Percentiles rank a stretch among this genome's conserved stretches.
phyloP scores from a whole-genome alignment of 2,329 filamentous ascomycete species.

The Xylariaceae sp. region DNA sequence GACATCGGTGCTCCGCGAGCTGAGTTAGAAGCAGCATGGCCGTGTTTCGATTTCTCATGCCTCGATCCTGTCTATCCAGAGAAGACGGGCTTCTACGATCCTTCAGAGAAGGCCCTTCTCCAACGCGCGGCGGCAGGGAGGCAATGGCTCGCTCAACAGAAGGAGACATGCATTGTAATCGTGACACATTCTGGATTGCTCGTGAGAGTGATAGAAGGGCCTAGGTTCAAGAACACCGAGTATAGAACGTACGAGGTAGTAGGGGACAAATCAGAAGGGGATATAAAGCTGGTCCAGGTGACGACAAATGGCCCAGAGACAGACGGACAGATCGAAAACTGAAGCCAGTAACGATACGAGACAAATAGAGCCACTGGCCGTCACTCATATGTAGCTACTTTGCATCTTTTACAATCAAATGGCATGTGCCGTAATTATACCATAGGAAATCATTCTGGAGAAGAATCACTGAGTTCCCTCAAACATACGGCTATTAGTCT shows the following conservation, averaged over 20 bases:
- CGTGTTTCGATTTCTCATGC: slow-evolving; percentile 30
- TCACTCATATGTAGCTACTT: background rate
- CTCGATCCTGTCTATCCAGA: slow-evolving; percentile 32
- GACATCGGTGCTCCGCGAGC: slow-evolving; percentile 27
- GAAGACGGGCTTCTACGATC: slow-evolving; percentile 32
- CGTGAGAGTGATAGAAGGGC: slow-evolving; percentile 24
- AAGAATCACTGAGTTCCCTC: slow-evolving; percentile 32
- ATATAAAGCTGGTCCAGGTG: slow-evolving; percentile 18
- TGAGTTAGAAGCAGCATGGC: slow-evolving; percentile 28
- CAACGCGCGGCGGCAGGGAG: slow-evolving; percentile 27
- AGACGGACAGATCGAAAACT: background rate
- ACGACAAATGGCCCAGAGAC: slow-evolving; percentile 11
- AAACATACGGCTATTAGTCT: slow-evolving; percentile 37
- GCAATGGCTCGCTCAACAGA: slow-evolving; percentile 28
- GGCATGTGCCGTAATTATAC: slow-evolving; percentile 32
- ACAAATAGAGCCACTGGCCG: background rate
- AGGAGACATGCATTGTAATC: slow-evolving; percentile 31
- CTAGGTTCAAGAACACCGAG: slow-evolving; percentile 31
- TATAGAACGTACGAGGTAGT: slow-evolving; percentile 28
- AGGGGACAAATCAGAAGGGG: slow-evolving; percentile 13
- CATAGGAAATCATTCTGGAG: slow-evolving; percentile 34
- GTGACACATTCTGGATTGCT: slow-evolving; percentile 34
- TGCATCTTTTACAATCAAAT: too few species aligned
- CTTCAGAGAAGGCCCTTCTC: slow-evolving; percentile 27
- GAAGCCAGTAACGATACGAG: too few species aligned